Conservation (phyloP, 2,329 filamentous ascomycete species). For the Colletotrichum neosansevieriae region DNA sequence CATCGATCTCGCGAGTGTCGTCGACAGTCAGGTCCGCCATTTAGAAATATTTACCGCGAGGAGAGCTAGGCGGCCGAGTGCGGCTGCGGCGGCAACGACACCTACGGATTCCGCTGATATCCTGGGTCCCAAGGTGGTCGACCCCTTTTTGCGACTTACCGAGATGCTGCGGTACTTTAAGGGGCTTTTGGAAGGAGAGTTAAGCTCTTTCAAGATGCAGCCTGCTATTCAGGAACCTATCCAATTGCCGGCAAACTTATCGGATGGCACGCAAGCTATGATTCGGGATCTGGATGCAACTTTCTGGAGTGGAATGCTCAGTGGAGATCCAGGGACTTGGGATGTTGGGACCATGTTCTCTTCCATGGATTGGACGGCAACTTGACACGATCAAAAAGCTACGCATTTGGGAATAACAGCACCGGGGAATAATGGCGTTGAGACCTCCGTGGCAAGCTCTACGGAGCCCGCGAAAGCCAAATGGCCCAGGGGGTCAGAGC, state of each 20-base stretch:
- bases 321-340: constrained; percentile 32
- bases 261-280: constrained; percentile 42
- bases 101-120: constrained; percentile 10
- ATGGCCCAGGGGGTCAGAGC: too few species aligned
- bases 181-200: constrained; percentile 36
- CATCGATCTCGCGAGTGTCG: constrained; percentile 49
- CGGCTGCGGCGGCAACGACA: neutral
- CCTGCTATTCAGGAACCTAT: constrained; percentile 25
- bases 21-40: constrained; percentile 48
- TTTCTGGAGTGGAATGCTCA: constrained; percentile 39
- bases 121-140: constrained; percentile 14
- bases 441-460: too few species aligned
- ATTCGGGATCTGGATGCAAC: constrained; percentile 45
- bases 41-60: constrained; percentile 45
- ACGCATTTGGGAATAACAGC: neutral
- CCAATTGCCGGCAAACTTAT: constrained; percentile 40
- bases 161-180: constrained; percentile 40
- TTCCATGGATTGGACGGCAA: constrained; percentile 40
- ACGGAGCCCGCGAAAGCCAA: too few species aligned
- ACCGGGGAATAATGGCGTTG: too few species aligned
- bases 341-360: constrained; percentile 21
- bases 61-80: constrained; percentile 39
- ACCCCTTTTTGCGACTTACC: constrained; percentile 42
- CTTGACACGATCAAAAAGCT: neutral
- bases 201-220: constrained; percentile 21